Base-by-base conservation (phyloP, 2,329 filamentous ascomycete genomes). In the Colletotrichum tabaci region DNA sequence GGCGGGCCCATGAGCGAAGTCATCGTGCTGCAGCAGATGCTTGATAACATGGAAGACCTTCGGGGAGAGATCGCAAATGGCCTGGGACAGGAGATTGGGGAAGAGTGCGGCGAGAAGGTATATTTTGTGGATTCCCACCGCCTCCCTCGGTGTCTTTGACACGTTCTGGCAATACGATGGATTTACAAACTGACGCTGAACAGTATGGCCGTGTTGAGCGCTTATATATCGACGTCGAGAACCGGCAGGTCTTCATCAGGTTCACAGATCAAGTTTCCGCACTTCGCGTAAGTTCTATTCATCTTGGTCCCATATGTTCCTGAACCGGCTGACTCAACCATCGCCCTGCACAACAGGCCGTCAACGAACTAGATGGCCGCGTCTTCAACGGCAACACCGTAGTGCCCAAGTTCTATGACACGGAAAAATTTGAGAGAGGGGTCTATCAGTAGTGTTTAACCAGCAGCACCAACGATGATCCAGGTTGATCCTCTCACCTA, bases 21-120 rank as follows among this genome's bases (percentile, higher is more conserved):
- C 21, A 89, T 98, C 61, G 91, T 97, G 56, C 84, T 98, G 21
- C 88, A 89, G 64, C 92, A 94, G 61, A 98, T 98, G 93, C 88
- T 98, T 1, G 91, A 96, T 73, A 93, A 92, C 7, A 91, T 98
- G 86, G 88, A 84, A 2, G 86, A 98, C 78, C 83, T 98, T 55
- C 89, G 92, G 68, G 87, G 86, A n/a, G 96, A 98, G 80, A 90
- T 98, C 60, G 89, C 91, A 71, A 87, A 88, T 16, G 90, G 90
- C 0, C 84, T 99, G 61, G 92, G 96, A 76, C 96, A 98, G 83
- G 95, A 98, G 80, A 98, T 99, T 81, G 96, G 96, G 8, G 94
- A 98, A 78, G 94, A 97, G 79, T 98, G 97, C 81, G 92, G 91
- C 61, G 90, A 94, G 74, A 95, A 95, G 87, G 89, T 92, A 72